Percentiles rank a stretch among this genome's conserved stretches.
These are phyloP conservation scores for Penicillium egyptiacum DNA, from an alignment of 495 filamentous ascomycete species.

Conservation along the genomic window DNA sequence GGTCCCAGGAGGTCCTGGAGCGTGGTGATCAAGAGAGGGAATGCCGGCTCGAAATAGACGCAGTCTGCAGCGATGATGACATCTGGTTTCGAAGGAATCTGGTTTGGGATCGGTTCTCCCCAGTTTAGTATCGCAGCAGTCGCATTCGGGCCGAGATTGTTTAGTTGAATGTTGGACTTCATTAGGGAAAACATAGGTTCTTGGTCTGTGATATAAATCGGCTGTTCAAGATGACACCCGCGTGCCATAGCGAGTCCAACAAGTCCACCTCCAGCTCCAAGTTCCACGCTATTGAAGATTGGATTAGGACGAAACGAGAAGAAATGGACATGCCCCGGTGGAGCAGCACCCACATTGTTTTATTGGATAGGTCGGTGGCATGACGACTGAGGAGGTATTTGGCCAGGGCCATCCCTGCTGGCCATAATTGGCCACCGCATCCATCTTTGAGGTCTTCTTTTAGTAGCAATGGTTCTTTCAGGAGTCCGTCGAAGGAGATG, in stretches of 20 bases:
- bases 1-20: constrained; percentile 61
- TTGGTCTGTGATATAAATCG: constrained; percentile 82
- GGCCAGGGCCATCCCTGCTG: constrained; percentile 82
- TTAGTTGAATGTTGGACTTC: constrained; percentile 77
- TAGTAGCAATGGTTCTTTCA: constrained; percentile 66
- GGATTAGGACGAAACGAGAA: constrained; percentile 10
- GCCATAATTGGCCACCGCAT: constrained; percentile 93
- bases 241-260: constrained; percentile 58
- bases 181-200: constrained; percentile 79
- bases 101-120: constrained; percentile 48
- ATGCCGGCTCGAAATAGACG: constrained; percentile 95
- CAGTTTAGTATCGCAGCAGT: constrained; percentile 71
- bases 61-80: constrained; percentile 92
- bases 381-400: constrained; percentile 79
- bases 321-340: neutral
- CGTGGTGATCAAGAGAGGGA: constrained; percentile 82
- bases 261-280: constrained; percentile 89
- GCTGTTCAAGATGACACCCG: constrained; percentile 38
- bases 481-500: constrained; percentile 72
- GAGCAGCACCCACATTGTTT: constrained; percentile 70
- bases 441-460: constrained; percentile 82
- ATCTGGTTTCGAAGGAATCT: constrained; percentile 55
- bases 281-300: constrained; percentile 65
- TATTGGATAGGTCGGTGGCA: constrained; percentile 54
- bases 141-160: constrained; percentile 62